These are phyloP conservation scores for Dysphania ambrosioides DNA, from an alignment of 148 eudicot genomes.

Conservation along the genomic window DNA sequence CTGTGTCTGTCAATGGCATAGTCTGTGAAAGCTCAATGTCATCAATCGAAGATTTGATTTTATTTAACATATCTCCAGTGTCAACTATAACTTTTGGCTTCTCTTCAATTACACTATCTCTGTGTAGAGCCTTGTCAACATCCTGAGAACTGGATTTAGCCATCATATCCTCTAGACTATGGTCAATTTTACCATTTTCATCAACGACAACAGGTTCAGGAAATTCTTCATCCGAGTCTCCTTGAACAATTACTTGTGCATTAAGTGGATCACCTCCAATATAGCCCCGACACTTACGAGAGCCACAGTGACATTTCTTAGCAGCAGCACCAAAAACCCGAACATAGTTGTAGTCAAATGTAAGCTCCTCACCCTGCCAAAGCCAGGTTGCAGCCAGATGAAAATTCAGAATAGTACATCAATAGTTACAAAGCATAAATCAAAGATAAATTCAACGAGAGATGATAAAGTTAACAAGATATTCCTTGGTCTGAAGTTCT, in stretches of 20 bases:
- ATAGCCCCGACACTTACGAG: constrained; percentile 81
- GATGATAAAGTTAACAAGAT: background rate
- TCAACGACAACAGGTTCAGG: constrained; percentile 67
- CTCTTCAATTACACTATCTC: constrained; percentile 18
- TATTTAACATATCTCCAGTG: constrained; percentile 18
- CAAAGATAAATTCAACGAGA: background rate
- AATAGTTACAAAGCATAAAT: background rate
- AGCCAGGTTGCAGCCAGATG: constrained; percentile 10
- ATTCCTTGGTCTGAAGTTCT: background rate
- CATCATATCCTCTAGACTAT: constrained; percentile 31
- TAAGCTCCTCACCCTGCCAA: constrained; percentile 88
- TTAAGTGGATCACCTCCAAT: constrained; percentile 84
- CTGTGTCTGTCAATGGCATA: constrained; percentile 21
- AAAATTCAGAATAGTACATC: background rate
- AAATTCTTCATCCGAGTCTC: constrained; percentile 89
- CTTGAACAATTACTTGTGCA: constrained; percentile 69
- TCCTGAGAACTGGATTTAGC: constrained; percentile 29
- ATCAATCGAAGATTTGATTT: constrained; percentile 19
- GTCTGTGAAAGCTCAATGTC: constrained; percentile 22
- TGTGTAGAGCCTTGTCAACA: constrained; percentile 26
- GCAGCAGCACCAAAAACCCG: constrained; percentile 99
- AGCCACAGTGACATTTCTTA: constrained; percentile 92
- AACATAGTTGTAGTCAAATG: constrained; percentile 93
- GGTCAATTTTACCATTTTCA: constrained; percentile 51
- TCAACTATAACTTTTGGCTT: constrained; percentile 12